Base-by-base conservation (phyloP, 2,329 filamentous ascomycete genomes). In the Xylaria sp. region DNA sequence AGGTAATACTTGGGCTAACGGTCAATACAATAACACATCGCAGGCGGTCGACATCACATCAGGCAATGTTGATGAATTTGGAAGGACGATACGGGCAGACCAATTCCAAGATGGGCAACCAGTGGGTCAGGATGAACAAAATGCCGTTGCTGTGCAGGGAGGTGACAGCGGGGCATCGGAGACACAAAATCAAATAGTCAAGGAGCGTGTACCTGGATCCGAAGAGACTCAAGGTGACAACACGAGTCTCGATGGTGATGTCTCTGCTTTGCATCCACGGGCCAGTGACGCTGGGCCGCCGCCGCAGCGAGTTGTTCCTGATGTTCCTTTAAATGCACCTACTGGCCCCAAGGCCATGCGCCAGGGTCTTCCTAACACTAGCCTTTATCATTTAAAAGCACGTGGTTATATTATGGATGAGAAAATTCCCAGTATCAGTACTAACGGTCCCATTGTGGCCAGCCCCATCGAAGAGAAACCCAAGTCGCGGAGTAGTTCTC, bases 291-390 rank as follows among this genome's bases (percentile, higher is more conserved):
- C 66, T 68, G 68, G 65, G 51, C 68, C 66, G 49, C 62, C 61
- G 53, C 61, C 61, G 40, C 67, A 69, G 54, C 66, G 68, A 59
- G 61, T 66, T 63, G 67, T 70, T 23, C 76, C 76, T 21, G 78
- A 79, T 66, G 79, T 83, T 54, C 87, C 87, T 46, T 76, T 88
- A 78, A 92, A 84, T 78, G 95, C 95, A 28, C 95, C 95, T 28
- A 96, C 91, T 57, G 95, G 94, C 9, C 95, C 95, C 50, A 94
- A 95, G 78, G 95, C 95, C 17, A 96, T 98, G 92, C 87, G 94
- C 66, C 90, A 95, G 77, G 92, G 93, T 31, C 82, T 93, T 11
- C 91, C 92, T 54, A 96, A 96, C 76, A 94, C 89, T 60, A 92
- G 91, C 69, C 85, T 91, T 56, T 85, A 88, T 67, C 86, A 90